Conservation (phyloP, 2,329 filamentous ascomycete genomes). For the Colletotrichum graminicola region DNA sequence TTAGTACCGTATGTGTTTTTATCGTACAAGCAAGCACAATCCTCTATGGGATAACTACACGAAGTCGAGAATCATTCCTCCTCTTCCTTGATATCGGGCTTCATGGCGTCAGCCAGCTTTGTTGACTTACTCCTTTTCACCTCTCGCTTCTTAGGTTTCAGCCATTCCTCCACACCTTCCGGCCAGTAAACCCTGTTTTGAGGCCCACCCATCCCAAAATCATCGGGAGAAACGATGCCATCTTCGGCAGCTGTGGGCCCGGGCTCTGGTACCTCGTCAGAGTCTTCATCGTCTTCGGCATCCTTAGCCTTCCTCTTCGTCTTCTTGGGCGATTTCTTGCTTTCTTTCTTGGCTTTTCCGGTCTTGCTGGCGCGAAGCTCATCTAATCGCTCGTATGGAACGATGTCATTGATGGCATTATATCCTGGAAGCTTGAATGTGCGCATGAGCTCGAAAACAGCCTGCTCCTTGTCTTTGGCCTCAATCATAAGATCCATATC, state of each 20-base stretch:
- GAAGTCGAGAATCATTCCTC: not conserved
- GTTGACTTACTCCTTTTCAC: constrained; percentile 66
- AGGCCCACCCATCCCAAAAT: constrained; percentile 88
- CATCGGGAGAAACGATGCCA: constrained; percentile 70
- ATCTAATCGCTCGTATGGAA: constrained; percentile 82
- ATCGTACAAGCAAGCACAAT: not conserved
- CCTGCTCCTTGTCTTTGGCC: constrained; percentile 97
- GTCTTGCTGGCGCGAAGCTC: constrained; percentile 73
- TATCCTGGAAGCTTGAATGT: constrained; percentile 87
- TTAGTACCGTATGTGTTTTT: not conserved
- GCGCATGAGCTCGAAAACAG: constrained; percentile 93
- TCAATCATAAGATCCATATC: constrained; percentile 99
- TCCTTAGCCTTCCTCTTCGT: constrained; percentile 52
- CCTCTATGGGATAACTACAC: not conserved
- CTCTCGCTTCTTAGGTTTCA: constrained; percentile 82
- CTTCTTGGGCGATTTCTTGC: constrained; percentile 55
- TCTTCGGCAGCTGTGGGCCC: constrained; percentile 54
- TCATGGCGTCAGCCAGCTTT: constrained; percentile 42
- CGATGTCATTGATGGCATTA: constrained; percentile 79
- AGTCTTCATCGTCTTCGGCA: constrained; percentile 48
- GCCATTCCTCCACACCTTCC: constrained; percentile 88
- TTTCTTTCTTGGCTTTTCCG: constrained; percentile 52
- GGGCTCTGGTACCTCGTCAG: constrained; percentile 54
- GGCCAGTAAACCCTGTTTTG: constrained; percentile 92
- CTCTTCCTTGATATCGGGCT: constrained; percentile 44